These are phyloP conservation scores for Ceratobasidium sp. DNA, from an alignment of 1,284 basidiomycete species.

Conservation along the genomic window DNA sequence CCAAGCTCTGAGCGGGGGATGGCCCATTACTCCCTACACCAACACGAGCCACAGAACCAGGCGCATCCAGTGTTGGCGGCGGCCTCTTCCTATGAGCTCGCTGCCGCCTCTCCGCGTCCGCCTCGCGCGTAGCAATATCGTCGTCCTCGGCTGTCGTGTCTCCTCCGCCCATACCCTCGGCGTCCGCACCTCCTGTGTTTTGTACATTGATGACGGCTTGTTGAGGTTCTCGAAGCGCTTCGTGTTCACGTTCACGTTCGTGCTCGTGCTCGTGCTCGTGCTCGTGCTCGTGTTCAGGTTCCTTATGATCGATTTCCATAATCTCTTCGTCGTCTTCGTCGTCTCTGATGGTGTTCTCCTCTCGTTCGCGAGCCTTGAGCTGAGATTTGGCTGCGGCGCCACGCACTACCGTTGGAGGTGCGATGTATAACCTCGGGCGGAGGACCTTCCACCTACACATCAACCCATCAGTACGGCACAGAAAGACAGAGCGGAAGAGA, in stretches of 20 bases:
- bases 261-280: too few species aligned
- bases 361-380: conserved; percentile 32
- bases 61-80: conserved; percentile 5
- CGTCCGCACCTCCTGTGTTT: not conserved
- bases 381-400: conserved; percentile 40
- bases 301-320: conserved; percentile 8
- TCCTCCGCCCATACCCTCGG: not conserved
- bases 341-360: not conserved
- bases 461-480: not conserved
- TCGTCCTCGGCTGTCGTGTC: conserved; percentile 43
- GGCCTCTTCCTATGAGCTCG: not conserved
- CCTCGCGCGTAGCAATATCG: conserved; percentile 12
- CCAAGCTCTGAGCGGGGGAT: not conserved
- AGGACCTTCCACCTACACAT: conserved; percentile 41
- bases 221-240: conserved; percentile 1
- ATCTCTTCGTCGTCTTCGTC: conserved; percentile 22
- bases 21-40: not conserved
- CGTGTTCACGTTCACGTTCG: too few species aligned
- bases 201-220: not conserved
- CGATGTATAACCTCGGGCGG: conserved; percentile 36
- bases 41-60: not conserved
- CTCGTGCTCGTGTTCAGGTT: conserved; percentile 8
- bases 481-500: not conserved
- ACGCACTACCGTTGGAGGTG: conserved; percentile 19
- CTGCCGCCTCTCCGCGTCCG: not conserved